Conservation (phyloP, 2,329 filamentous ascomycete genomes). For the Colletotrichum sp. region DNA sequence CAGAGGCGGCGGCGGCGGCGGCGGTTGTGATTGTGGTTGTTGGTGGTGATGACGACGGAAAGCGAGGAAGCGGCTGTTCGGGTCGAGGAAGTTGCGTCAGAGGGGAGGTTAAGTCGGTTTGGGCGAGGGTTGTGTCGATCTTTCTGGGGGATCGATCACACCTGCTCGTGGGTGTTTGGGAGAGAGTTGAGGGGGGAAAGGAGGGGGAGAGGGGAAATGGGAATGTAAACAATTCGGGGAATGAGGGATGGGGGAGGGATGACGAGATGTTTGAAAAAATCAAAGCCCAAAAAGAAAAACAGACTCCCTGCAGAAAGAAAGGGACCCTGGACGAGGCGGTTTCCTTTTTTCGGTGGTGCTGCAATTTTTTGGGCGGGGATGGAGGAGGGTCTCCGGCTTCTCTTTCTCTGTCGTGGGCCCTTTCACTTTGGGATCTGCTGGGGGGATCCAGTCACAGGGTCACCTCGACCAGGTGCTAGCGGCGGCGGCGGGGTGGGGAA, state of each 20-base stretch:
- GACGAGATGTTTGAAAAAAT: neutral
- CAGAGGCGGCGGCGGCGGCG: neutral
- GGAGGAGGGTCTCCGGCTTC: neutral
- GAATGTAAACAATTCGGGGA: neutral
- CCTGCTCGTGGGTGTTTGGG: neutral
- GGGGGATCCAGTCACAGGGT: neutral
- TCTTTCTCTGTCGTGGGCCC: neutral
- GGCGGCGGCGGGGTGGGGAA: neutral
- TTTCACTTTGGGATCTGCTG: neutral
- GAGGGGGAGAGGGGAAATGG: neutral
- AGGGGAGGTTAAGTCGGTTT: neutral
- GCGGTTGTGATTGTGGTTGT: neutral
- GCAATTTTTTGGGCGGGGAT: neutral
- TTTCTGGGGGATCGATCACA: neutral
- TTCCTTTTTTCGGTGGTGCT: neutral
- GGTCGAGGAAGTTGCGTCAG: conserved; percentile 11
- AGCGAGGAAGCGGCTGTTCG: conserved; percentile 12
- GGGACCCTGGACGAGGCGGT: neutral
- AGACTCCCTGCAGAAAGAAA: neutral
- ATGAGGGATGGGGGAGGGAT: neutral
- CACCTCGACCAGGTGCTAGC: neutral
- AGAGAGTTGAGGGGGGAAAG: neutral
- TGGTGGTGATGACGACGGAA: conserved; percentile 10
- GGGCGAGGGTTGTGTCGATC: neutral
- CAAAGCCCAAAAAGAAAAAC: neutral